Percentiles rank a stretch among this genome's conserved stretches.
Conservation (phyloP, 495 filamentous ascomycete genomes). For the Aspergillus funiculosus region DNA sequence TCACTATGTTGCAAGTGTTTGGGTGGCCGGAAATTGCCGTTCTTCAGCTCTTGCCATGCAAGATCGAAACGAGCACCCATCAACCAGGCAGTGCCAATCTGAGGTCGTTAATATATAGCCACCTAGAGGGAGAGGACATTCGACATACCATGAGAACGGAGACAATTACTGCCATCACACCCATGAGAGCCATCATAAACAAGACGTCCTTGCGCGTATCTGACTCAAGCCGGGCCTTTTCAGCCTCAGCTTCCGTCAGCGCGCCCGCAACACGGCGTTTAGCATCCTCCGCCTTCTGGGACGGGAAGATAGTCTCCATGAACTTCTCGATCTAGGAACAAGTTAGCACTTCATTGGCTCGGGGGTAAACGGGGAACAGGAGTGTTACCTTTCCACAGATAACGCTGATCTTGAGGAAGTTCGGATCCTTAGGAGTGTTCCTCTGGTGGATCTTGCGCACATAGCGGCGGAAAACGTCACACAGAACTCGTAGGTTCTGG, state of each 20-base stretch:
- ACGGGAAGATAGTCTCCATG: conserved; percentile 90
- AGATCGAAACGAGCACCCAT: conserved; percentile 64
- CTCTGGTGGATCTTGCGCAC: conserved; percentile 81
- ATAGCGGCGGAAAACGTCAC: conserved; percentile 71
- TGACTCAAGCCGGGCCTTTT: conserved; percentile 45
- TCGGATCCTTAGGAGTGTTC: conserved; percentile 90
- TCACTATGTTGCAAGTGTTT: conserved; percentile 27
- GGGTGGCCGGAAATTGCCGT: conserved; percentile 41
- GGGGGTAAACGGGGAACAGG: background rate
- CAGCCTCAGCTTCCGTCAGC: conserved; percentile 34
- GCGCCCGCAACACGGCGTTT: conserved; percentile 35
- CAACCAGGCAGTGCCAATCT: conserved; percentile 63
- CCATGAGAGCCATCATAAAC: conserved; percentile 57
- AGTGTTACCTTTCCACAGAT: conserved; percentile 75
- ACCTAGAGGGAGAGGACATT: background rate
- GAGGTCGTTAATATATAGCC: conserved; percentile 13
- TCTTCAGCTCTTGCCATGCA: conserved; percentile 49
- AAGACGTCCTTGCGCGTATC: conserved; percentile 53
- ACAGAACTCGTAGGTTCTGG: conserved; percentile 76
- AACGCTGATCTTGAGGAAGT: conserved; percentile 87
- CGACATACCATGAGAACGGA: conserved; percentile 59
- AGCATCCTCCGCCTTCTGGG: conserved; percentile 51
- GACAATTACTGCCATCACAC: conserved; percentile 54
- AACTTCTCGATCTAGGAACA: conserved; percentile 82
- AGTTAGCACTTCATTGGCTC: conserved; percentile 17